Evolutionary conservation across 441 rosid genomes (phyloP).

Genomic region (Pelargonium cotyledonis): DNA sequence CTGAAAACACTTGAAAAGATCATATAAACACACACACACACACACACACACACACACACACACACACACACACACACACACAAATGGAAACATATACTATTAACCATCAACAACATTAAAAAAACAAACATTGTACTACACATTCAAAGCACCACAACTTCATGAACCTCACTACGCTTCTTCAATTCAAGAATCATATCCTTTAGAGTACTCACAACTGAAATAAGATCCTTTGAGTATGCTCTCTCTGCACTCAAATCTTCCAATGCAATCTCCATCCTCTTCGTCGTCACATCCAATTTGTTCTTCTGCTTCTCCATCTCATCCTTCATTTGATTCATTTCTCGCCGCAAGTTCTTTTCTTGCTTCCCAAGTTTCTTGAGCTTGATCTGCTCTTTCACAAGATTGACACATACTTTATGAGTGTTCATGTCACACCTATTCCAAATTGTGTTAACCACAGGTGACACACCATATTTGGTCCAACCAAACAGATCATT

Average conservation of each 20-base stretch:
- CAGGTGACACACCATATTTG: not conserved
- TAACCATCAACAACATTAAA: too few species aligned
- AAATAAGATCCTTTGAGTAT: not conserved
- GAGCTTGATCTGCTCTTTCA: not conserved
- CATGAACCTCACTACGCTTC: conserved; percentile 3
- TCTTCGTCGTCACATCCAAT: not conserved
- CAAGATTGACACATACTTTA: not conserved
- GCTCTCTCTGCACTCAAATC: not conserved
- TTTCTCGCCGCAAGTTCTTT: not conserved
- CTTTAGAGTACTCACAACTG: not conserved
- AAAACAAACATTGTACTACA: too few species aligned
- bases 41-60: too few species aligned
- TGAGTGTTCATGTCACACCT: not conserved
- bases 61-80: too few species aligned
- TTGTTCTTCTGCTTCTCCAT: not conserved
- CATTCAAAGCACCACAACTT: not conserved
- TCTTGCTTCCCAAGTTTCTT: conserved; percentile 2
- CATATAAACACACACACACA: too few species aligned
- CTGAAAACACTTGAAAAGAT: too few species aligned
- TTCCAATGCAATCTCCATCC: not conserved
- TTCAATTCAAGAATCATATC: not conserved
- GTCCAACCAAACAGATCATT: conserved; percentile 3
- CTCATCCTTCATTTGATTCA: not conserved
- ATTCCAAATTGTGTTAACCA: not conserved
- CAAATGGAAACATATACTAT: too few species aligned